These are phyloP conservation scores for Colletotrichum sp. DNA, from an alignment of 2,329 filamentous ascomycete genomes.

Conservation along the genomic window DNA sequence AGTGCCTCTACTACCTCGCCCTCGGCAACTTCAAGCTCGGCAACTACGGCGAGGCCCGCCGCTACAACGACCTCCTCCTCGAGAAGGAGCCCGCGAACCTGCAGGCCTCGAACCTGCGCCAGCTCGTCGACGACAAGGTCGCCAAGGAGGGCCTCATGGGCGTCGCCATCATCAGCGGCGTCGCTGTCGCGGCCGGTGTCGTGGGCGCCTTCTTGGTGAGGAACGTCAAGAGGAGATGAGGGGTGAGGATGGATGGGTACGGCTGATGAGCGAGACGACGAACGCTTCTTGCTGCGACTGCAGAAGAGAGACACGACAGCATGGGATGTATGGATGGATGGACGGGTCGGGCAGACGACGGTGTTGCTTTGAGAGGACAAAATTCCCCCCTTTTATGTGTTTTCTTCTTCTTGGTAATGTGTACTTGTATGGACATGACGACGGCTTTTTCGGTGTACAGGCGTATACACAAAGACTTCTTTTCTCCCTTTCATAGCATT, in stretches of 20 bases:
- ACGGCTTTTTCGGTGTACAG: constrained; percentile 12
- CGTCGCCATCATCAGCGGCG: constrained; percentile 91
- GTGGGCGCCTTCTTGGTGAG: constrained; percentile 87
- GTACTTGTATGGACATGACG: constrained; percentile 19
- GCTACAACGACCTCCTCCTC: constrained; percentile 92
- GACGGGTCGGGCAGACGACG: background rate
- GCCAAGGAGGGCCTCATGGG: constrained; percentile 93
- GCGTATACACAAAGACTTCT: constrained; percentile 11
- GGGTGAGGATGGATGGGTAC: background rate
- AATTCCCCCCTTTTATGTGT: background rate
- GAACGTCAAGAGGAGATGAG: constrained; percentile 67
- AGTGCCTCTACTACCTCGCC: constrained; percentile 98
- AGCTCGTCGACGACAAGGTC: constrained; percentile 94
- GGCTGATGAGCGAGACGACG: background rate
- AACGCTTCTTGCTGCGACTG: background rate
- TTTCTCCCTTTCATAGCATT: background rate
- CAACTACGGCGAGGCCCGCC: constrained; percentile 92
- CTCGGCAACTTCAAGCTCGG: constrained; percentile 98
- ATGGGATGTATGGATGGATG: background rate
- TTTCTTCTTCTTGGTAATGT: constrained; percentile 1
- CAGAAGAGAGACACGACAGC: background rate
- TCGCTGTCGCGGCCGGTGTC: constrained; percentile 92
- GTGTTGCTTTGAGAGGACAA: background rate
- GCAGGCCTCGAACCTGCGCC: constrained; percentile 85
- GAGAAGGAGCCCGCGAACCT: constrained; percentile 92